Conservation (phyloP, 805 yeast species). For the Wilhelminamyces savonicus region DNA sequence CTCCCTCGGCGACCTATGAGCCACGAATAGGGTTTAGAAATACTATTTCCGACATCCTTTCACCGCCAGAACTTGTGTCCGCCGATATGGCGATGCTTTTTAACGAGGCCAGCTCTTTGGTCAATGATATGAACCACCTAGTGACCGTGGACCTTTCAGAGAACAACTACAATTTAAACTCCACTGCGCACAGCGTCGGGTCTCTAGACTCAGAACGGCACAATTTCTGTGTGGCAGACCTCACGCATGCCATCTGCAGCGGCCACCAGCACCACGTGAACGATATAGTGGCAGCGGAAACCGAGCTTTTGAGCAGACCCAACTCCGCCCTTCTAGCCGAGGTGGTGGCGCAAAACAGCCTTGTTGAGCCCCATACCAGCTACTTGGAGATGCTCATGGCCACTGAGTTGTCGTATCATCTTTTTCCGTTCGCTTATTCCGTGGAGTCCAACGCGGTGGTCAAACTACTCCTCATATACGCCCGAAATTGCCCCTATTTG, state of each 20-base stretch:
- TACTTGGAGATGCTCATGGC: conserved; percentile 24
- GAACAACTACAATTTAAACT: neutral
- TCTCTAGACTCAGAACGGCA: conserved; percentile 1
- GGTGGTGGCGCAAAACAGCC: conserved; percentile 16
- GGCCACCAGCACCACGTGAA: too few species aligned
- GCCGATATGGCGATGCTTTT: conserved; percentile 16
- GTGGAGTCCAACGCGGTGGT: conserved; percentile 30
- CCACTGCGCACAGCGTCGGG: neutral
- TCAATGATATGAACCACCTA: conserved; percentile 25
- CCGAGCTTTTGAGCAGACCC: conserved; percentile 2
- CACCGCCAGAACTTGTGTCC: too few species aligned
- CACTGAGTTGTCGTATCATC: conserved; percentile 22
- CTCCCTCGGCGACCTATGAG: too few species aligned
- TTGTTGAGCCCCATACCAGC: conserved; percentile 23
- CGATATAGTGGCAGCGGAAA: neutral
- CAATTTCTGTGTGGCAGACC: conserved; percentile 14
- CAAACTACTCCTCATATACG: conserved; percentile 15
- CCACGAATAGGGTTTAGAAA: too few species aligned
- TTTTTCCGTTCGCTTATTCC: conserved; percentile 33
- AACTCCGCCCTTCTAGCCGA: conserved; percentile 21
- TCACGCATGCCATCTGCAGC: conserved; percentile 2
- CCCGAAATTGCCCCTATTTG: conserved; percentile 14
- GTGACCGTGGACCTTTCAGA: conserved; percentile 8
- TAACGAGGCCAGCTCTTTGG: conserved; percentile 29
- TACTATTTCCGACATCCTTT: conserved; percentile 9